phyloP scores from a whole-genome alignment of 2,329 filamentous ascomycete genomes.

The Pseudogymnoascus sp. region DNA sequence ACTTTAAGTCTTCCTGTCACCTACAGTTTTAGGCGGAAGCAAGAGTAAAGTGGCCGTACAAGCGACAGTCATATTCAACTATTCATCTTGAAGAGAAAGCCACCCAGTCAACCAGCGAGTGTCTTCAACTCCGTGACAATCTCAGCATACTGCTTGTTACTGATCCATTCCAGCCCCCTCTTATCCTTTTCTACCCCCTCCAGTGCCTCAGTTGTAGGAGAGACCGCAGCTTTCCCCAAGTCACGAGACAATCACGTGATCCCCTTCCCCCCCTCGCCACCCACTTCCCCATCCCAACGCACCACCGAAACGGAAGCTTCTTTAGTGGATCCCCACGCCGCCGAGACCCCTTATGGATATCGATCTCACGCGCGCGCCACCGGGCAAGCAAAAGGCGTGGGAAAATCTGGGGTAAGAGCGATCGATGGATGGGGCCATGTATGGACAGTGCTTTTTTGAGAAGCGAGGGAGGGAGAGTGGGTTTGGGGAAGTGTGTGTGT shows the following conservation, averaged over 20 bases:
- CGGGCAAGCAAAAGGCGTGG: neutral
- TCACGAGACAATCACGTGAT: neutral
- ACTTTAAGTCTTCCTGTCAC: too few species aligned
- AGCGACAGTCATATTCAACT: too few species aligned
- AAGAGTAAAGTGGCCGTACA: too few species aligned
- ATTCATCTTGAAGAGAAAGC: too few species aligned
- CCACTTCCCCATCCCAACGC: neutral
- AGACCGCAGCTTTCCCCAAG: too few species aligned
- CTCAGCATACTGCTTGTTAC: too few species aligned
- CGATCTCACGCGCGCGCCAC: neutral
- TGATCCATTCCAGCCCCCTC: too few species aligned
- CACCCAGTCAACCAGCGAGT: too few species aligned
- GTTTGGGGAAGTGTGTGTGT: neutral
- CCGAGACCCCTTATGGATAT: conserved; percentile 1
- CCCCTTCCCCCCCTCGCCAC: neutral
- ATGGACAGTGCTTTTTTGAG: neutral
- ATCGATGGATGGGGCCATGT: neutral
- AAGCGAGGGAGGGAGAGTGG: neutral
- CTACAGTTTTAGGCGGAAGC: too few species aligned
- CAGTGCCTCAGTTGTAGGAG: too few species aligned
- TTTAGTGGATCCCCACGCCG: conserved; percentile 2
- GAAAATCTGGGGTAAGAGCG: neutral
- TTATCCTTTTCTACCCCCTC: too few species aligned
- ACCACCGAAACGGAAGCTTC: neutral
- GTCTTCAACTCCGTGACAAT: too few species aligned